phyloP scores from a whole-genome alignment of 176 grass and related monocot genomes.

The Alopecurus myosuroides region DNA sequence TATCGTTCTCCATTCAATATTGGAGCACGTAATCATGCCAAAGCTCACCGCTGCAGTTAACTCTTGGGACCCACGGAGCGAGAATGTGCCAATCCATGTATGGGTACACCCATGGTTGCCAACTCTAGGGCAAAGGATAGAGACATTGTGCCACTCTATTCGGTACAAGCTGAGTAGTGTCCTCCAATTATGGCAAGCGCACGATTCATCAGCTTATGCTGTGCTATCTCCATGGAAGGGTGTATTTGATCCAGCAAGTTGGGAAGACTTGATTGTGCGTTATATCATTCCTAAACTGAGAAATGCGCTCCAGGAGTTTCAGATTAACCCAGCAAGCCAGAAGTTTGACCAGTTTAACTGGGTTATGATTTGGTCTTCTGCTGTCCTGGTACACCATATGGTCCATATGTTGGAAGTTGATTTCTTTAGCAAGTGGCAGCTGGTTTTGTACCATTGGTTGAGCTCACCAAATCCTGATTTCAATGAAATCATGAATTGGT shows the following conservation, averaged over 20 bases:
- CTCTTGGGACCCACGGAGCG: constrained; percentile 80
- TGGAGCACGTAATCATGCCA: constrained; percentile 80
- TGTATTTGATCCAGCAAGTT: constrained; percentile 73
- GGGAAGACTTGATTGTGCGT: constrained; percentile 73
- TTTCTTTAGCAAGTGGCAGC: constrained; percentile 94
- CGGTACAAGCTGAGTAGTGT: constrained; percentile 77
- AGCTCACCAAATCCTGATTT: constrained; percentile 73
- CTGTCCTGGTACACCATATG: constrained; percentile 76
- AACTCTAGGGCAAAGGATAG: constrained; percentile 57
- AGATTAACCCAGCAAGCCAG: constrained; percentile 77
- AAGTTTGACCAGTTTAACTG: constrained; percentile 80
- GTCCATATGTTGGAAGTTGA: constrained; percentile 83
- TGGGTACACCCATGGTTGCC: constrained; percentile 86
- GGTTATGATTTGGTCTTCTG: constrained; percentile 80
- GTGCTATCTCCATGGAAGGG: constrained; percentile 84
- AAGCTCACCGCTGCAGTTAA: constrained; percentile 71
- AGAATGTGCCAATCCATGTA: constrained; percentile 65
- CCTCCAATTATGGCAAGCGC: constrained; percentile 78
- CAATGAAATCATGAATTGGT: constrained; percentile 84
- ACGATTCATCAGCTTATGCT: constrained; percentile 73
- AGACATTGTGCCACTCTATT: constrained; percentile 64
- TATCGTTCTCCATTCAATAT: constrained; percentile 60
- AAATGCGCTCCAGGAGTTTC: constrained; percentile 61
- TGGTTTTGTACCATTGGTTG: constrained; percentile 78
- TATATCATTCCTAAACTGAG: constrained; percentile 77